These are phyloP conservation scores for Penstemon davidsonii DNA, from an alignment of 257 asterid genomes.

Conservation along the genomic window DNA sequence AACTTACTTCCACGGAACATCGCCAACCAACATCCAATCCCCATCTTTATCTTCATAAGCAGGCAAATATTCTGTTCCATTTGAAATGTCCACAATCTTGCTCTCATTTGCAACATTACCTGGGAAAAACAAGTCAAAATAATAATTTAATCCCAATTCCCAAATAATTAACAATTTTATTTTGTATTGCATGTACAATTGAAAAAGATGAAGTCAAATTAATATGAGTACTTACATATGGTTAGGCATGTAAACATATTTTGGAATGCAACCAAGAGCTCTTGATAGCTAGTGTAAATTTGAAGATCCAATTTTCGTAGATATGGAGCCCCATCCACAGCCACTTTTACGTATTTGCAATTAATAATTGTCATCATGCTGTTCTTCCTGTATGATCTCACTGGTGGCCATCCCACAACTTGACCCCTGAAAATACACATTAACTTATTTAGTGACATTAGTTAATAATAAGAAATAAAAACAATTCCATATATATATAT, in stretches of 20 bases:
- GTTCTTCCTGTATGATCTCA: conserved; percentile 57
- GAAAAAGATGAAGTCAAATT: too few relatives aligned
- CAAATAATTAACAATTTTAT: background rate
- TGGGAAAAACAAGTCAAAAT: conserved; percentile 6
- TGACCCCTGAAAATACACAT: conserved; percentile 39
- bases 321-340: conserved; percentile 79
- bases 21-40: conserved; percentile 91
- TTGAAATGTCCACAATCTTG: conserved; percentile 53
- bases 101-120: conserved; percentile 55
- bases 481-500: background rate
- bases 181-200: background rate
- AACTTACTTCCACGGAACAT: conserved; percentile 82
- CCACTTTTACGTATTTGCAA: conserved; percentile 72
- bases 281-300: conserved; percentile 44
- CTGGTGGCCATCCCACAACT: conserved; percentile 87
- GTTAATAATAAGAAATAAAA: background rate
- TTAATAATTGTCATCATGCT: conserved; percentile 31
- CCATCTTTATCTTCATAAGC: conserved; percentile 88
- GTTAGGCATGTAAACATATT: conserved; percentile 62
- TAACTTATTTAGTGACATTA: background rate
- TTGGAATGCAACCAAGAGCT: conserved; percentile 52
- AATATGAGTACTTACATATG: conserved; percentile 44
- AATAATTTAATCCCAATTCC: background rate
- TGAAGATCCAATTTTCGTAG: conserved; percentile 69
- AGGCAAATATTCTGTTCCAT: conserved; percentile 72